phyloP scores from a whole-genome alignment of 2,329 filamentous ascomycete genomes.

The Dactylellina cionopaga region DNA sequence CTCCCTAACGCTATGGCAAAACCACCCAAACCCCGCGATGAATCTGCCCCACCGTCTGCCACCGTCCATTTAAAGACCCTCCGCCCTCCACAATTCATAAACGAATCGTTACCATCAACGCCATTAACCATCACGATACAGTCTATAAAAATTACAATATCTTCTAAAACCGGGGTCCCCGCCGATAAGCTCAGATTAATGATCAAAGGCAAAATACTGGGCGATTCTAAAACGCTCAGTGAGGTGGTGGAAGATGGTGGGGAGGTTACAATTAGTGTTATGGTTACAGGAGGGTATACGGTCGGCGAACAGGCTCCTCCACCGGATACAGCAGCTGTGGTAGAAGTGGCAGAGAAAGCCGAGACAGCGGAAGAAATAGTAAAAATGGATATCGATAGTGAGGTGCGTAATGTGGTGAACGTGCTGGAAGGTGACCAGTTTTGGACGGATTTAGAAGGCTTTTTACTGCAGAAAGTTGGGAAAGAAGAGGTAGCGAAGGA shows the following conservation, averaged over 20 bases:
- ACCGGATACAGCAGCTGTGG: conserved; percentile 63
- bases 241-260: conserved; percentile 71
- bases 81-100: conserved; percentile 74
- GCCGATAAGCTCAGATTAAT: conserved; percentile 86
- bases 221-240: conserved; percentile 78
- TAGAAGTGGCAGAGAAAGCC: conserved; percentile 61
- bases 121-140: conserved; percentile 77
- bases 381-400: conserved; percentile 65
- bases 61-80: conserved; percentile 77
- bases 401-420: conserved; percentile 47
- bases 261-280: conserved; percentile 73
- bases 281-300: conserved; percentile 78
- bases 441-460: conserved; percentile 85
- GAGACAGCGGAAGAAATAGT: conserved; percentile 65
- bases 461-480: conserved; percentile 79
- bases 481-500: conserved; percentile 69
- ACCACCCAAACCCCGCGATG: conserved; percentile 63
- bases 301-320: conserved; percentile 58
- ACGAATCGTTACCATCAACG: conserved; percentile 72
- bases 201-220: conserved; percentile 84
- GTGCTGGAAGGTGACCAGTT: conserved; percentile 78
- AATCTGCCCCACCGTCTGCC: conserved; percentile 55
- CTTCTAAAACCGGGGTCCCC: conserved; percentile 70
- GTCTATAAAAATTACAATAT: conserved; percentile 78
- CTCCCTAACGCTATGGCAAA: conserved; percentile 69